Evolutionary conservation across 2,329 filamentous ascomycete genomes (phyloP), one percentile per base, ranked within the genome.

Genomic region (Orbilia ellipsospora): DNA sequence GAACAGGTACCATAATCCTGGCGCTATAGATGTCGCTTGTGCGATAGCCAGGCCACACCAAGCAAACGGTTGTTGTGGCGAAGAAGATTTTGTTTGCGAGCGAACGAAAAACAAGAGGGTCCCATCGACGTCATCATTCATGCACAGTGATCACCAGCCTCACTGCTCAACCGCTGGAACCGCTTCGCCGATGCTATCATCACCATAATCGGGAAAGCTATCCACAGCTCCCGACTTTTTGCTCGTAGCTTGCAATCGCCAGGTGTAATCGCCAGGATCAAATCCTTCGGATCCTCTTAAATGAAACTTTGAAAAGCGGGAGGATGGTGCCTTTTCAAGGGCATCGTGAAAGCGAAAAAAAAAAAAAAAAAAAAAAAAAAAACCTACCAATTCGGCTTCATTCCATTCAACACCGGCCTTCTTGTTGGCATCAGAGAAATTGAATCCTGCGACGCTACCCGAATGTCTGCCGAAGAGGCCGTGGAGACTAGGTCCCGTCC

Each of bases 391-490:
- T 85, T 92, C 91, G 79, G 89, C 84, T 83, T 97, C 90, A 80
- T 93, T 86, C 95, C 95, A 99, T 81, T 85, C 88, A 81, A 99
- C 89, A 82, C 90, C 94, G 88, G 96, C 96, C 83, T 91, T 86
- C 91, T 98, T 98, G 92, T 99, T 99, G 89, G 94, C 95, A 83
- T 99, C 95, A 85, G 95, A 97, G 90, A 98, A 99, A 83, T 93
- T 87, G 90, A 91, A 99, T 80, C 95, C 94, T 55, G 93, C 91
- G 81, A 96, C 92, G 83, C 90, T 88, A 82, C 95, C 95, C 79
- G 92, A 92, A 88, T 97, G 92, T 84, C 95, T 94, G 85, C 95
- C 95, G 84, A 97, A 99, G 80, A 99, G 92, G 83, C 95, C 95
- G 90, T 96, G 90, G 81, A 99, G 90, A 84, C 93, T 93, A 82